Evolutionary conservation across 495 filamentous ascomycete genomes (phyloP), one percentile per base, ranked within the genome.

Genomic region (Neurospora sp.): DNA sequence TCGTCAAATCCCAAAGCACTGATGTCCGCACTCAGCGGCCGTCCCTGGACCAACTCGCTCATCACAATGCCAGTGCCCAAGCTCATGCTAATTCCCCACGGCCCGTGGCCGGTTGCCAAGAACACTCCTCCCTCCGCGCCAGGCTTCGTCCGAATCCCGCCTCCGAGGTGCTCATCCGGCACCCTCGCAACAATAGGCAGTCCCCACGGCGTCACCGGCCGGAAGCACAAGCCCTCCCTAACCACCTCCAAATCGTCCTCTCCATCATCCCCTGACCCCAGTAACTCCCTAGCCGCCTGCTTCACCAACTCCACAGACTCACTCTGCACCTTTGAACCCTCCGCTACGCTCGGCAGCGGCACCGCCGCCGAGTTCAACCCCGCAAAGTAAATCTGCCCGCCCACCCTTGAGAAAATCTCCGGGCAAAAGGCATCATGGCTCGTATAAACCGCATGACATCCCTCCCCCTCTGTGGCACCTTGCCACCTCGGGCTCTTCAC

Each of bases 381-480:
- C 0, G 91, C 92, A 74, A 96, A 81, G 77, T 93, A 94, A 16
- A 94, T 89, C 70, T 93, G 87, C 0, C 87, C 88, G 3, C 88
- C 87, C 4, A 86, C 73, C 7, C 92, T 85, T 4, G 88, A 89
- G 80, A 93, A 94, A 9, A 93, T 83, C 81, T 96, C 93, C 0
- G 93, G 92, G 11, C 87, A 88, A 81, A 90, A 93, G 0, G 85
- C 88, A 37, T 83, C 83, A 70, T 77, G 71, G 4, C 88, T 88
- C 0, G 90, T 90, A 81, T 93, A 94, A 5, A 94, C 80, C 2
- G 93, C 90, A 78, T 94, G 90, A 77, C 91, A 93, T 12, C 79
- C 77, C 1, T 79, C 76, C 41, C 42, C 81, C 38, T 81, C 78
- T 4, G 74, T 70, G 31, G 77, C 78, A 39, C 75, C 42, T 23